phyloP scores from a whole-genome alignment of 257 asterid species.

The Ilex aquifolium region DNA sequence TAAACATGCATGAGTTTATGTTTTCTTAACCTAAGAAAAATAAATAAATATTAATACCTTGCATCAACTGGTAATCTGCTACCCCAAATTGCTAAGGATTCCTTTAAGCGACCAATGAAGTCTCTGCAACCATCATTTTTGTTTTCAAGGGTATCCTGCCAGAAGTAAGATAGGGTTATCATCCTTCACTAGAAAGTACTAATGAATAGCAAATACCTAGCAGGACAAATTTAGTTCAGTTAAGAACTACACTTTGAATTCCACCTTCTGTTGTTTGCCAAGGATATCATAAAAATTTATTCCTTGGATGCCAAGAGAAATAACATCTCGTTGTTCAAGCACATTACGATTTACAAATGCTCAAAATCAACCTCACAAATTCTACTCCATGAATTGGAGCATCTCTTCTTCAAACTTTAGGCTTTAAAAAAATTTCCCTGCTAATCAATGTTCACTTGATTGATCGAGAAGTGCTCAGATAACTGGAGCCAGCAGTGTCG shows the following conservation, averaged over 20 bases:
- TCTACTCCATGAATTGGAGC: no score
- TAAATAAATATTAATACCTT: slow-evolving; percentile 46
- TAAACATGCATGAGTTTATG: slow-evolving; percentile 5
- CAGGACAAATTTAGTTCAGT: no score
- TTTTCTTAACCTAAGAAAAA: neutral
- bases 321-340: no score
- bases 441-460: no score
- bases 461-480: no score
- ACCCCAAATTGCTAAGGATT: slow-evolving; percentile 74
- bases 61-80: slow-evolving; percentile 61
- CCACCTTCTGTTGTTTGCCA: slow-evolving; percentile 6
- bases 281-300: slow-evolving; percentile 4
- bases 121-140: slow-evolving; percentile 59
- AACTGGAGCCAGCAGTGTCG: no score
- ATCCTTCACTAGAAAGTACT: slow-evolving; percentile 5
- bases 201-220: neutral
- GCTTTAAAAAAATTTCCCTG: no score
- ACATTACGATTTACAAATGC: no score
- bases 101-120: slow-evolving; percentile 63
- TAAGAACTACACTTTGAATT: no score
- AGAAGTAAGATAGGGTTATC: slow-evolving; percentile 13
- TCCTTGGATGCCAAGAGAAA: no score
- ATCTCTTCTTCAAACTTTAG: no score
- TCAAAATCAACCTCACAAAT: no score
- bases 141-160: slow-evolving; percentile 67